Evolutionary conservation across 192 early-diverging fungal species (phyloP), one percentile per base, ranked within the genome.

Genomic region (Coemansia sp.): DNA sequence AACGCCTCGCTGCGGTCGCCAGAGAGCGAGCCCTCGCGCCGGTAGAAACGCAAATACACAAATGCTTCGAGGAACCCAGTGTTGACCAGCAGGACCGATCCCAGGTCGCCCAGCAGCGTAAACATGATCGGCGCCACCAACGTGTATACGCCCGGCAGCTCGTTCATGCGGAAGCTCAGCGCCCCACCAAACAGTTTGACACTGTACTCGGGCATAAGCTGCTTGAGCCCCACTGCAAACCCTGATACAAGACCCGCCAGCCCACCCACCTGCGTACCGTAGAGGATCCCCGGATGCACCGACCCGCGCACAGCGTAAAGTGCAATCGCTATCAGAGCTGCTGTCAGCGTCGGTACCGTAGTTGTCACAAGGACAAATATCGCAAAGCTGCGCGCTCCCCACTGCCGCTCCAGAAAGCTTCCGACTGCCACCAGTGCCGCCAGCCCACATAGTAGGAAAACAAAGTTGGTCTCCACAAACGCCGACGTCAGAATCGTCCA

Each of bases 1-100:
- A 98, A 98, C 1, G 92, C 87, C 39, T 95, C 94, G 67, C 89
- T 90, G 21, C 91, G 85, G 63, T 96, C 95, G 42, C 95, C 95
- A 36, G 74, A 75, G 15, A 92, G 81, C 12, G 89, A 85, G 61
- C 92, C 90, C 48, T 93, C 84, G 24, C 79, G 59, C 55, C 88
- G 90, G 76, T 87, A 94, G 82, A 94, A 95, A 15, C 94, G 84
- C 42, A 90, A 83, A 65, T 94, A 95, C 0, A 91, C 59, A 88
- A 94, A 98, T 1, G 88, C 74, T 36, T 85, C 83, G 8, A 89
- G 44, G 15, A 88, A 85, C 11, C 93, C 94, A 55, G 85, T 86
- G 44, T 89, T 73, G 10, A 89, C 86, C 57, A 95, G 75, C 62
- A 87, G 82, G 53, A 88, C 84, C 34, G 84, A 69, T 11, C 76